Percentiles rank a stretch among this genome's conserved stretches.
These are phyloP conservation scores for Salix dunnii DNA, from an alignment of 345 rosid genomes.

Conservation along the genomic window DNA sequence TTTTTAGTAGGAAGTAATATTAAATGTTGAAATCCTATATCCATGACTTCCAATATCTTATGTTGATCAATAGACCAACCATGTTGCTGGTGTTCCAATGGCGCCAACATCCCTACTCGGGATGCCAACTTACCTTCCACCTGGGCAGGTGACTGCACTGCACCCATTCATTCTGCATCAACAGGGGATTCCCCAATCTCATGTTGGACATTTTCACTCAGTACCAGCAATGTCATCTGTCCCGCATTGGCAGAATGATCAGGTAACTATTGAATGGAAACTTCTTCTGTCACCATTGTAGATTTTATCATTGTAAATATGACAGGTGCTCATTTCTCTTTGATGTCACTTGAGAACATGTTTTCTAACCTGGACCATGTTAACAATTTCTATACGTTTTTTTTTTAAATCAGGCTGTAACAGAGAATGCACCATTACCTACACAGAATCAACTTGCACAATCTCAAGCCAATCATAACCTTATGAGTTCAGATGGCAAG, in stretches of 20 bases:
- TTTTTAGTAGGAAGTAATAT: background rate
- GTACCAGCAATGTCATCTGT: slow-evolving; percentile 41
- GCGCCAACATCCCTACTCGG: slow-evolving; percentile 60
- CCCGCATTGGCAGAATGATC: slow-evolving; percentile 73
- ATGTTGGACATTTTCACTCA: slow-evolving; percentile 53
- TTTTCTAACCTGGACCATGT: background rate
- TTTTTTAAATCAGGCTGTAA: slow-evolving; percentile 39
- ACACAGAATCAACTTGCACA: slow-evolving; percentile 45
- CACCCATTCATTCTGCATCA: slow-evolving; percentile 79
- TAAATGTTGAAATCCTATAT: background rate
- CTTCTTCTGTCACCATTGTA: slow-evolving; percentile 1
- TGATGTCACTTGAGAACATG: background rate
- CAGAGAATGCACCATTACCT: slow-evolving; percentile 48
- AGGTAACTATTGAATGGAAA: slow-evolving; percentile 36
- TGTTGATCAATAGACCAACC: slow-evolving; percentile 36
- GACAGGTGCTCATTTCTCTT: background rate
- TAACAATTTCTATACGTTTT: slow-evolving; percentile 1
- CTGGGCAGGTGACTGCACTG: slow-evolving; percentile 70
- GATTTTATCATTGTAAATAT: background rate
- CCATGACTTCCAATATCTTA: background rate
- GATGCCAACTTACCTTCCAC: slow-evolving; percentile 64
- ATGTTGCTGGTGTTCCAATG: slow-evolving; percentile 46
- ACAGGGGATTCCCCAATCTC: slow-evolving; percentile 60
- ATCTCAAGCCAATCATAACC: slow-evolving; percentile 52
- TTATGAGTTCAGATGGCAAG: slow-evolving; percentile 47